Evolutionary conservation across 768 basidiomycete genomes (phyloP), one percentile per base, ranked within the genome.

Genomic region (Rhizopogon rudus): DNA sequence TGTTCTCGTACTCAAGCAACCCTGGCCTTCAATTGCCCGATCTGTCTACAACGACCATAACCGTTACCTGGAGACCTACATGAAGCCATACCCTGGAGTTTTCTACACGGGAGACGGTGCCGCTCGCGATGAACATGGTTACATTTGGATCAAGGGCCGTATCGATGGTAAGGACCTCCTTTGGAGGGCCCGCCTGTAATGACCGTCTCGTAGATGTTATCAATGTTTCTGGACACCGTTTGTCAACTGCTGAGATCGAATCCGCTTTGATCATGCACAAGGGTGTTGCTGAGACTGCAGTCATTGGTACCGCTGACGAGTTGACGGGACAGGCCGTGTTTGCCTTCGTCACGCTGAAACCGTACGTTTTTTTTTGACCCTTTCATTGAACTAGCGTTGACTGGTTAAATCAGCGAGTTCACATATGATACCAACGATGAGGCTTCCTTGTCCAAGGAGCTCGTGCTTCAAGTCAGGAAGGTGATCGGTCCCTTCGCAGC

Each of bases 101-200:
- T 98, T 92, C 80, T 97, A 89, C 73, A 98, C 96, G n/a, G 97
- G 97, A 22, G 96, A 99, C 64, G 97, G 96, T 43, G 96, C 95
- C 29, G 88, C 88, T 13, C 83, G 96, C 20, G 97, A 98, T 66
- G 84, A 88, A 61, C 86, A 98, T 62, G 97, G 96, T 2, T 98
- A 99, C 75, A 90, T 96, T 68, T 98, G 97, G 96, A 98, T 99
- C 73, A 93, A 93, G 72, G 97, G 96, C 51, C 85, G 97, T 61
- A 83, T 98, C 49, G 97, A 99, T 71, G 94, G 89, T 82, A 79
- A 60, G 73, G 79, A 56, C 17, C 48, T 42, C 22, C 51, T 56
- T 57, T 54, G 52, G 53, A 50, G 41, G n/a, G 22, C 33, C 35
- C 48, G 35, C 35, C 48, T 37, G 35, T 49, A 49, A 49, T 49